Conservation (phyloP, 108 stramenopile species). For the Skeletonema menzelii region DNA sequence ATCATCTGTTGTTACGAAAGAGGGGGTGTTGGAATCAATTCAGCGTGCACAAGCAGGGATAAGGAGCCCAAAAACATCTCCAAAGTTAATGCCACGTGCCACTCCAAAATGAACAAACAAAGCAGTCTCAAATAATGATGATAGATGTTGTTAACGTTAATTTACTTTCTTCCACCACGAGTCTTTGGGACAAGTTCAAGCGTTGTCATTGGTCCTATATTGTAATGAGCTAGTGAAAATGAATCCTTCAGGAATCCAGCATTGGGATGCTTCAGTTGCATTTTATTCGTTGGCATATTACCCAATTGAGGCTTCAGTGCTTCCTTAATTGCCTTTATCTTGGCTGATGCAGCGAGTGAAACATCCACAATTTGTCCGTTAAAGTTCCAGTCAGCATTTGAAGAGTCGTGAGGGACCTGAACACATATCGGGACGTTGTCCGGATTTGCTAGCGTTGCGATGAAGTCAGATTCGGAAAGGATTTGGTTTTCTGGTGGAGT, state of each 20-base stretch:
- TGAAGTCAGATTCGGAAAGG: conserved; percentile 65
- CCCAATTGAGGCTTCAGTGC: conserved; percentile 55
- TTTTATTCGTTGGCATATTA: conserved; percentile 86
- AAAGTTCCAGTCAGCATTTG: conserved; percentile 82
- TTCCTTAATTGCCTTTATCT: conserved; percentile 75
- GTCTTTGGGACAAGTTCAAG: conserved; percentile 75
- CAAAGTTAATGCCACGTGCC: neutral
- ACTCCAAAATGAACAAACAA: neutral
- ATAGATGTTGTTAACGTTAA: neutral
- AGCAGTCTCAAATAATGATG: neutral
- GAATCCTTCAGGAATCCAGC: conserved; percentile 74
- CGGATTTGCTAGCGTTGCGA: conserved; percentile 57
- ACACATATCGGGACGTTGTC: conserved; percentile 64
- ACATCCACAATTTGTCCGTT: conserved; percentile 81
- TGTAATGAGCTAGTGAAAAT: conserved; percentile 63
- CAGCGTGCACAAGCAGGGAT: neutral
- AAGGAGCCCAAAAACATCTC: neutral
- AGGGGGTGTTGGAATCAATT: conserved; percentile 20
- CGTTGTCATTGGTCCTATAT: conserved; percentile 68
- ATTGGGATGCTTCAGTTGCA: conserved; percentile 69
- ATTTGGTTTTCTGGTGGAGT: conserved; percentile 12
- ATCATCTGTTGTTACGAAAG: conserved; percentile 15
- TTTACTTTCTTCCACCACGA: conserved; percentile 75
- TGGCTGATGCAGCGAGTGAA: conserved; percentile 58
- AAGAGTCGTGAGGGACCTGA: conserved; percentile 67